A percentile compares a stretch with the other conserved stretches of the same genome.
Conservation (phyloP, 1,284 basidiomycete genomes). For the Ganoderma meredithae region DNA sequence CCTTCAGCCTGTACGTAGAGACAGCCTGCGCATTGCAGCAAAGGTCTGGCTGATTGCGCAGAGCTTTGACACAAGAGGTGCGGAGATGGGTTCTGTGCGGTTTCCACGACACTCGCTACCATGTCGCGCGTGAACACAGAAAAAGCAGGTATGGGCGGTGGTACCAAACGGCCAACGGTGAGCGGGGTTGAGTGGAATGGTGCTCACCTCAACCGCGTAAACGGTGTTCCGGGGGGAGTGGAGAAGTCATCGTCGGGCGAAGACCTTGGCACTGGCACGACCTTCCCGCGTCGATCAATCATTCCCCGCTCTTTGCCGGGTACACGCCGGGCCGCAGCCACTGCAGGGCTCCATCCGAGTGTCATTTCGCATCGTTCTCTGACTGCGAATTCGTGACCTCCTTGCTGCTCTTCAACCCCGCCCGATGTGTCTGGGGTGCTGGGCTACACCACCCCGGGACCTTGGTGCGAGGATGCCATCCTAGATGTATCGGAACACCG, state of each 20-base stretch:
- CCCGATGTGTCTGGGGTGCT: background rate
- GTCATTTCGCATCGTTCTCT: too few relatives aligned
- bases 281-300: background rate
- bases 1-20: too few relatives aligned
- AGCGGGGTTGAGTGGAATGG: background rate
- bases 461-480: background rate
- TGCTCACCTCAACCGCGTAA: constrained; percentile 4
- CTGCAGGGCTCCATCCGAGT: too few relatives aligned
- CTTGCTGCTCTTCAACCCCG: background rate
- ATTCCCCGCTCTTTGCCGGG: background rate
- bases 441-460: background rate
- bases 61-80: background rate
- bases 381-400: too few relatives aligned
- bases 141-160: constrained; percentile 1
- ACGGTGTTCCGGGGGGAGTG: background rate
- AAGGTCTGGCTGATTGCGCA: background rate
- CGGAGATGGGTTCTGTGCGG: background rate
- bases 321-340: background rate
- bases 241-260: background rate
- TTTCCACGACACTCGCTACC: background rate
- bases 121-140: background rate
- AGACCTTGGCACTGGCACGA: background rate
- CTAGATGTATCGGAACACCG: background rate
- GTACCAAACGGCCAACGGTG: background rate
- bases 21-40: background rate